These are phyloP conservation scores for Leucoagaricus sp. DNA, from an alignment of 1,284 basidiomycete species.

Conservation along the genomic window DNA sequence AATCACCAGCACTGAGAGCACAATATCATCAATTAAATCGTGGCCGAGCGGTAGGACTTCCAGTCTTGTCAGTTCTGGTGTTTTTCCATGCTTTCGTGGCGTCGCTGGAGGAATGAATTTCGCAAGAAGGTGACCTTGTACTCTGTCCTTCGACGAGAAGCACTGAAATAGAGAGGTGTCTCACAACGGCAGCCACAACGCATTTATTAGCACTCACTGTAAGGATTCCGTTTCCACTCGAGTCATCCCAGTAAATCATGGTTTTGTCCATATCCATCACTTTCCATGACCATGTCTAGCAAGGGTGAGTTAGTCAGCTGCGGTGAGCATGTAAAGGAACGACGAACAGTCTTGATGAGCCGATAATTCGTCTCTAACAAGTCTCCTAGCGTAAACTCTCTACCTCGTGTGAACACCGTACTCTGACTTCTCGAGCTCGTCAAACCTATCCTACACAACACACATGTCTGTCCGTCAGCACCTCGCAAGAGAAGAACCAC, in stretches of 20 bases:
- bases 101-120: slow-evolving; percentile 37
- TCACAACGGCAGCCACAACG: neutral
- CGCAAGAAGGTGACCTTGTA: slow-evolving; percentile 31
- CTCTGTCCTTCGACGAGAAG: slow-evolving; percentile 39
- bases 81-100: slow-evolving; percentile 34
- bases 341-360: slow-evolving; percentile 36
- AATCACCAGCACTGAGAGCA: slow-evolving; percentile 40
- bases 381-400: slow-evolving; percentile 37
- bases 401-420: slow-evolving; percentile 37
- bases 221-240: slow-evolving; percentile 9
- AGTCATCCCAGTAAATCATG: slow-evolving; percentile 37
- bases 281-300: slow-evolving; percentile 38
- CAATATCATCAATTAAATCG: slow-evolving; percentile 41
- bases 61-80: slow-evolving; percentile 33
- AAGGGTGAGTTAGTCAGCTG: neutral
- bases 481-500: neutral
- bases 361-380: slow-evolving; percentile 33
- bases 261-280: slow-evolving; percentile 26
- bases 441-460: slow-evolving; percentile 28
- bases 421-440: slow-evolving; percentile 28
- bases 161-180: slow-evolving; percentile 26
- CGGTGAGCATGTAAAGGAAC: neutral
- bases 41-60: slow-evolving; percentile 41
- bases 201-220: slow-evolving; percentile 1
- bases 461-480: neutral